Base-by-base conservation (phyloP, 75 land plant species). In the Pseudotsuga menziesii region DNA sequence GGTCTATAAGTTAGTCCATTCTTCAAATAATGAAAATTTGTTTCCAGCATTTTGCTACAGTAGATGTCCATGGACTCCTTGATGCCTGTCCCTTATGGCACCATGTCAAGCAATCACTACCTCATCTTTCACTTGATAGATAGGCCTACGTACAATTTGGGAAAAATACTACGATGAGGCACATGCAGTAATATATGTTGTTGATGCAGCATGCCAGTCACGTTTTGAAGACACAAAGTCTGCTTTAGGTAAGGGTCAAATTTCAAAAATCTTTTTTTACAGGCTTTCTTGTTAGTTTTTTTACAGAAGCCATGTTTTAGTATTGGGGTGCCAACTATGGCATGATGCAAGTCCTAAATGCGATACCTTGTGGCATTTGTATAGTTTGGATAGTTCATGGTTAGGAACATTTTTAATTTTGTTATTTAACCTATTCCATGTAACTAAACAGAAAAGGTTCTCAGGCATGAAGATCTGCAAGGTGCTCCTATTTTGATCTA, bases 151-250 rank as follows among this genome's bases (percentile, higher is more conserved):
- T 20, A 87, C 92, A 78, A 95, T 95, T 32, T 95, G 98, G 98
- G 98, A 95, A 79, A 95, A 95, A 73, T 95, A 95, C 80, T 95
- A 91, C 82, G 98, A 95, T 54, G 98, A 95, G 78, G 97, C 98
- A 64, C 97, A 95, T 90, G 94, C 94, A 39, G 78, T 95, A n/a
- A 80, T 95, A n/a, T 95, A 82, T 84, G 97, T 95, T 5, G 89
- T 95, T 62, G 98, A 95, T 88, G 93, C 98, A 76, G 88, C 91
- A 72, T 86, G 89, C 73, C 86, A 89, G 55, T 80, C 97, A 32
- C 87, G 94, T 3, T 90, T 95, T 87, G 97, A 93, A 83, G 98
- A 95, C 67, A 78, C 98, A 55, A 95, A 95, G 75, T 90, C 97
- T 78, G 98, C 94, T 19, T 79, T 95, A 23, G 97, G 97, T 92